Conservation (phyloP, 352 stramenopile genomes). For the Aphanomyces stellatus region DNA sequence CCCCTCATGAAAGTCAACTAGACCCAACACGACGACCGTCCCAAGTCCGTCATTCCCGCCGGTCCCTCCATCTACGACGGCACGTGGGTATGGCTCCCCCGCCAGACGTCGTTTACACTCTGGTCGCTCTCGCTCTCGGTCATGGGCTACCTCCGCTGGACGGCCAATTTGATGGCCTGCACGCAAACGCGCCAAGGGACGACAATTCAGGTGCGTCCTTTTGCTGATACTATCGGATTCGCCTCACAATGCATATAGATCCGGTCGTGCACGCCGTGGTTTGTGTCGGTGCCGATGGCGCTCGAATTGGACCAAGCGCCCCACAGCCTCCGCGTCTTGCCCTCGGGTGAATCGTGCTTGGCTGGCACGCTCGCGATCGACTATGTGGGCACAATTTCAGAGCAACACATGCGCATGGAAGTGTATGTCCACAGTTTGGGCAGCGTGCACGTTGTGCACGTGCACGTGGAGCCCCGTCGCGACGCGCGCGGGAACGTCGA, state of each 20-base stretch:
- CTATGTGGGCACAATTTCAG: background rate
- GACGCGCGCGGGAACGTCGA: too few species aligned
- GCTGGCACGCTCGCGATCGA: conserved; percentile 8
- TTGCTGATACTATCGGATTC: background rate
- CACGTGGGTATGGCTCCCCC: conserved; percentile 1
- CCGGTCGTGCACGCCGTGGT: background rate
- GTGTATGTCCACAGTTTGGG: background rate
- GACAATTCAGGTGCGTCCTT: background rate
- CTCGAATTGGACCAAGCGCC: background rate
- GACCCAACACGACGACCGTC: conserved; percentile 8
- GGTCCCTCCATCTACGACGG: background rate
- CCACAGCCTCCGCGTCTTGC: conserved; percentile 5
- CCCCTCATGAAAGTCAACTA: background rate
- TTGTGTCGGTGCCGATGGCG: background rate
- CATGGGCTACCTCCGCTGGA: conserved; percentile 6
- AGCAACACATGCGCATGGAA: background rate
- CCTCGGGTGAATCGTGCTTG: conserved; percentile 12
- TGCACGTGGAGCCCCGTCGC: background rate
- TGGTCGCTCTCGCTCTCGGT: background rate
- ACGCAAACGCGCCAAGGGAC: background rate
- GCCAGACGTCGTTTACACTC: background rate
- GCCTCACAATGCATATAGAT: conserved; percentile 4
- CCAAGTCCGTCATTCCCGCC: background rate
- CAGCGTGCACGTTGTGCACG: background rate
- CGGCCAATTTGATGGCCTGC: background rate